phyloP scores from a whole-genome alignment of 129 eudicot species.

The Pulicaria dysenterica region DNA sequence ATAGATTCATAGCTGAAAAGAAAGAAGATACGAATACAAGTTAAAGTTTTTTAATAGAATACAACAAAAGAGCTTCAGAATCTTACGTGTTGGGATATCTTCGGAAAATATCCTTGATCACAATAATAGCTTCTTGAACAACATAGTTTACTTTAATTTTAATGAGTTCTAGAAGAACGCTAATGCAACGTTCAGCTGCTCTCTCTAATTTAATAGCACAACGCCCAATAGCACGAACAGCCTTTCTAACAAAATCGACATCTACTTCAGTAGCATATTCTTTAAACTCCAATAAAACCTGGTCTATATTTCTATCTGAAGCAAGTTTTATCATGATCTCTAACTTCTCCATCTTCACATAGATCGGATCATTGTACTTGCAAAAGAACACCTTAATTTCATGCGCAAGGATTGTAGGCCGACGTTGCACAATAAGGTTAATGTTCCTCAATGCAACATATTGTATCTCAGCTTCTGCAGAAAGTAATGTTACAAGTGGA shows the following conservation, averaged over 20 bases:
- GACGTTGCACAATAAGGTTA: slow-evolving; percentile 91
- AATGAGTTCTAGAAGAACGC: slow-evolving; percentile 92
- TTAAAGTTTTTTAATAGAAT: too few species aligned
- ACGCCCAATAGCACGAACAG: slow-evolving; percentile 99
- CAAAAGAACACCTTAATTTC: slow-evolving; percentile 99
- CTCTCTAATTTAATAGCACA: slow-evolving; percentile 99
- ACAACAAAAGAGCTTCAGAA: neutral
- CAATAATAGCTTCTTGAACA: slow-evolving; percentile 97
- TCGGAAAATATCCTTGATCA: slow-evolving; percentile 93
- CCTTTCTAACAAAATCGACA: slow-evolving; percentile 96
- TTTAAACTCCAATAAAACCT: slow-evolving; percentile 98
- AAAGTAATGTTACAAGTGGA: slow-evolving; percentile 95
- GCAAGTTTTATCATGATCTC: slow-evolving; percentile 99
- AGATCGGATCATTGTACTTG: slow-evolving; percentile 99
- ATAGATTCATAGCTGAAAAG: slow-evolving; percentile 84
- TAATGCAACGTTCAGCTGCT: slow-evolving; percentile 98
- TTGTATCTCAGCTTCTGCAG: slow-evolving; percentile 99
- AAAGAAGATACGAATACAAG: too few species aligned
- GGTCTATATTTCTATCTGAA: slow-evolving; percentile 96
- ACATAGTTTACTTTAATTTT: slow-evolving; percentile 98
- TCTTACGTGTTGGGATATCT: slow-evolving; percentile 98
- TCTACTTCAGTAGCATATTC: slow-evolving; percentile 99
- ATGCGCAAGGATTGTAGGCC: slow-evolving; percentile 99
- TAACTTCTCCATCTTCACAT: slow-evolving; percentile 98
- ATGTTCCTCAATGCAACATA: slow-evolving; percentile 96